These are phyloP conservation scores for Luvunga scandens DNA, from an alignment of 345 rosid species.

Conservation along the genomic window DNA sequence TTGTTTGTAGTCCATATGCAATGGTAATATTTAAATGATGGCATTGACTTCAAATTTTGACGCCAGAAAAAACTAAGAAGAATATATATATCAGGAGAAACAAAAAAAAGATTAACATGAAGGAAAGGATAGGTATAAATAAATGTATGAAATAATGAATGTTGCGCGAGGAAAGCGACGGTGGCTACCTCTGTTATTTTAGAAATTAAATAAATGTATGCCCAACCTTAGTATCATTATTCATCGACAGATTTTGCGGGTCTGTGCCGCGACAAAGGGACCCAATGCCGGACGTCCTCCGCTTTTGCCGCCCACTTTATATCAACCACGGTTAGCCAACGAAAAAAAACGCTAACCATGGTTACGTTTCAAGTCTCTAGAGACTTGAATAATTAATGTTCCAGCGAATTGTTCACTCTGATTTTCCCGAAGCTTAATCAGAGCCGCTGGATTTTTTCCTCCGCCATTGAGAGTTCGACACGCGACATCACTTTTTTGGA, in stretches of 20 bases:
- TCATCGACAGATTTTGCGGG: conserved; percentile 27
- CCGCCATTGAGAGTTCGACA: background rate
- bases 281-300: conserved; percentile 34
- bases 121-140: background rate
- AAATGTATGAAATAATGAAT: background rate
- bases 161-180: background rate
- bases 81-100: no score
- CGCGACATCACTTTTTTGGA: background rate
- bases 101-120: background rate
- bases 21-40: no score
- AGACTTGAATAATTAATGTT: no score
- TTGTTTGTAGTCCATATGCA: no score
- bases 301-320: conserved; percentile 24
- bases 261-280: conserved; percentile 30
- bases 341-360: background rate
- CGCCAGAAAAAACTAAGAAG: background rate
- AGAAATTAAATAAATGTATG: background rate
- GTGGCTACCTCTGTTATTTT: background rate
- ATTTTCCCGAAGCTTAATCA: background rate
- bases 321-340: background rate
- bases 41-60: no score
- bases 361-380: background rate
- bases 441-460: background rate
- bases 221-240: background rate
- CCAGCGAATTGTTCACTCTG: background rate